A percentile compares a stretch with the other conserved stretches of the same genome.
These are phyloP conservation scores for Otatea glauca DNA, from an alignment of 176 grass and related monocot genomes.

Conservation along the genomic window DNA sequence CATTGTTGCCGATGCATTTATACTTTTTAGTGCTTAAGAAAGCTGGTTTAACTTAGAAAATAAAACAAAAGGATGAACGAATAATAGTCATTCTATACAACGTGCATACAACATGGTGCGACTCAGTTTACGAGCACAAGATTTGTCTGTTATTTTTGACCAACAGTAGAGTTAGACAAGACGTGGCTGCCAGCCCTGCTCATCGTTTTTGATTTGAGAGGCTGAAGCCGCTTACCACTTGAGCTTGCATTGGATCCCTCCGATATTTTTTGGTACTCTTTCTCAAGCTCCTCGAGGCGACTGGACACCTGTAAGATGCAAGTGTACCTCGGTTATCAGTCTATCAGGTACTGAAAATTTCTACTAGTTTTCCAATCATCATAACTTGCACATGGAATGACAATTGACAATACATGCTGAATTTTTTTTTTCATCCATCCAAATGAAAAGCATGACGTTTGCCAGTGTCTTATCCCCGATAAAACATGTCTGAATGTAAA, in stretches of 20 bases:
- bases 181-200: conserved; percentile 54
- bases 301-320: conserved; percentile 58
- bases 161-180: conserved; percentile 44
- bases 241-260: conserved; percentile 48
- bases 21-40: neutral
- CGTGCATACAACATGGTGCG: conserved; percentile 14
- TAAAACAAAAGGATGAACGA: neutral
- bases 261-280: conserved; percentile 61
- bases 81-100: conserved; percentile 23
- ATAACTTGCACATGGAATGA: neutral
- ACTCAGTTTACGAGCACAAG: neutral
- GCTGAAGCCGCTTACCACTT: conserved; percentile 51
- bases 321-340: neutral
- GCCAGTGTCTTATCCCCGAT: neutral
- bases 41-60: neutral
- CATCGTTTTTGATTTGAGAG: conserved; percentile 56
- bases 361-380: neutral
- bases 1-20: neutral
- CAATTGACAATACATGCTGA: neutral
- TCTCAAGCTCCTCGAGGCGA: conserved; percentile 69
- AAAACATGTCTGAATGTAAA: neutral
- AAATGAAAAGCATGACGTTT: neutral
- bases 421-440: neutral
- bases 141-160: conserved; percentile 29
- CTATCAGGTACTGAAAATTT: neutral